Base-by-base conservation (phyloP, 1,284 basidiomycete species). In the Phellopilus nigrolimitatus region DNA sequence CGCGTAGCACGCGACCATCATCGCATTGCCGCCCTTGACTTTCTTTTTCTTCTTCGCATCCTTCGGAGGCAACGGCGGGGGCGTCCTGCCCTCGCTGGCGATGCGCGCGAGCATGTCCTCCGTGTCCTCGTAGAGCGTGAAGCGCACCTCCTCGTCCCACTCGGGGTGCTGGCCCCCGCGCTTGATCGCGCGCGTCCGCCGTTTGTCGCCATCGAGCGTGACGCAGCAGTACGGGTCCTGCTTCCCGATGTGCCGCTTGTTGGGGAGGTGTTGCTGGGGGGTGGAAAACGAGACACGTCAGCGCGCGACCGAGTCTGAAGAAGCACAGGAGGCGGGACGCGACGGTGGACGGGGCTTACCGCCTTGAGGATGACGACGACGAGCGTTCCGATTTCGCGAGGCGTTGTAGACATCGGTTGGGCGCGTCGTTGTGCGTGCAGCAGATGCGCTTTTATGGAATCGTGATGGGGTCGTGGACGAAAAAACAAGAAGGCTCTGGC, bases 121-220 rank as follows among this genome's bases (percentile, higher is more conserved):
- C 17, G 78, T 71, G 58, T 93, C 91, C 62, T 95, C 92, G 59
- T 78, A 82, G 54, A 99, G 75, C 27, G 88, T 86, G 68, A 99
- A 99, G 40, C 97, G 87, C 59, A 99, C 77, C 70, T 99, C 95
- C 63, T 97, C 93, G 66, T 99, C 97, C 95, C 97, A 99, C 67
- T 92, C 90, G 6, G 95, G 97, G 67, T 97, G 93, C 67, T 99
- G 95, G 3, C 97, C 97, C 47, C 97, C 95, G 33, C 93, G 87
- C 66, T 92, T 95, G 68, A 98, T 90, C 6, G 93, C 82, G 67
- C 89, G 89, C 25, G 95, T 95, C 45, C 87, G 79, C 50, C 84
- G 81, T 63, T 84, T 94, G 68, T 92, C 83, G 40, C 83, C 82
- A 61, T 89, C 88, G 53, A 94, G 74, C 4, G 75, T 72, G 34